Percentiles rank a stretch among this genome's conserved stretches.
Conservation (phyloP, 805 yeast species). For the Saturnispora halmiae region DNA sequence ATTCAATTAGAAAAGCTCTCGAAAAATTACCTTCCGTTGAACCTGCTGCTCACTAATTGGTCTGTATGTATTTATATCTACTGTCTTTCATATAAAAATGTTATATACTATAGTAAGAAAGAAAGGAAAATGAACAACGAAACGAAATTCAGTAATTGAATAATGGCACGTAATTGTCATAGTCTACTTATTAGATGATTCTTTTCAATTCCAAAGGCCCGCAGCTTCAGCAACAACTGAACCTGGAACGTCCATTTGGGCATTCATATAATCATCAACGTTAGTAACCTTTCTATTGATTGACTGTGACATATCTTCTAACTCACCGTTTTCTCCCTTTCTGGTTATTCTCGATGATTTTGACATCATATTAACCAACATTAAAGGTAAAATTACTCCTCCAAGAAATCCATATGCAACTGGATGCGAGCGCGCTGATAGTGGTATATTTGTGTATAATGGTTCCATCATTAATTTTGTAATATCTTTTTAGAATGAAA, state of each 20-base stretch:
- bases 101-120: neutral
- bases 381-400: conserved; percentile 15
- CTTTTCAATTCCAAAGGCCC: conserved; percentile 5
- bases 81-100: neutral
- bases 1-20: conserved; percentile 55
- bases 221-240: conserved; percentile 9
- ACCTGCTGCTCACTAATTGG: conserved; percentile 32
- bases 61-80: neutral
- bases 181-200: neutral
- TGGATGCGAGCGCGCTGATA: conserved; percentile 13
- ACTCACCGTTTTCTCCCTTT: conserved; percentile 14
- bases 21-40: conserved; percentile 45
- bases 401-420: conserved; percentile 16
- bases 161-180: neutral
- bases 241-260: conserved; percentile 12
- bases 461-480: conserved; percentile 6
- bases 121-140: neutral
- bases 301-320: conserved; percentile 8
- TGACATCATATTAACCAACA: conserved; percentile 12
- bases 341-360: conserved; percentile 9
- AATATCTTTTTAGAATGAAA: too few relatives aligned
- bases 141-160: neutral
- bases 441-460: conserved; percentile 10
- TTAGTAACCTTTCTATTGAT: conserved; percentile 14
- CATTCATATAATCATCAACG: conserved; percentile 14